Evolutionary conservation across 2,329 filamentous ascomycete species (phyloP).

Genomic region (Cladosporium sp.): DNA sequence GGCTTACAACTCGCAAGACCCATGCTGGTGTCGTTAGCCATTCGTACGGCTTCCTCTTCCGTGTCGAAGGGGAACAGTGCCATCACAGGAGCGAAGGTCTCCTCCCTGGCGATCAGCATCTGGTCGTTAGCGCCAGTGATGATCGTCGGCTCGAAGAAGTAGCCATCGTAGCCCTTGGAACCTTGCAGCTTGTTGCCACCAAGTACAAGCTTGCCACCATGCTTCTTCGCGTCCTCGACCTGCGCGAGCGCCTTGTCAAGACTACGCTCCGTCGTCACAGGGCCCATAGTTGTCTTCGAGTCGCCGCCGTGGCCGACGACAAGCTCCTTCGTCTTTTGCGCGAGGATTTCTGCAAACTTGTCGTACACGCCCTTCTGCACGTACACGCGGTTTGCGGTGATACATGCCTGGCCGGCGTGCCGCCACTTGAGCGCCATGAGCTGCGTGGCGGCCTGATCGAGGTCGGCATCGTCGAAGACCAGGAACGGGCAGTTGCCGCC

Average conservation of each 20-base stretch:
- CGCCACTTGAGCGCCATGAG: constrained; percentile 49
- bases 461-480: constrained; percentile 58
- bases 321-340: constrained; percentile 47
- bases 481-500: constrained; percentile 61
- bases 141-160: constrained; percentile 15
- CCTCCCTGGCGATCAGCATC: constrained; percentile 12
- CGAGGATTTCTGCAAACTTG: constrained; percentile 51
- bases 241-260: constrained; percentile 54
- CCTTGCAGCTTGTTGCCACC: constrained; percentile 11
- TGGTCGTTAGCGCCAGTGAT: constrained; percentile 6
- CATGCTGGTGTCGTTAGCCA: constrained; percentile 47
- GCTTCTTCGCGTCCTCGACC: constrained; percentile 41
- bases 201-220: constrained; percentile 10
- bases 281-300: constrained; percentile 53
- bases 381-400: constrained; percentile 60
- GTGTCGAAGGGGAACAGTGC: constrained; percentile 11
- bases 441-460: constrained; percentile 49
- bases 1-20: constrained; percentile 52
- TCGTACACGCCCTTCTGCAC: constrained; percentile 59
- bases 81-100: constrained; percentile 13
- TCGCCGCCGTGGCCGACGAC: constrained; percentile 57
- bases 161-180: constrained; percentile 15
- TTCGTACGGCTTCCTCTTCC: constrained; percentile 11
- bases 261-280: constrained; percentile 51
- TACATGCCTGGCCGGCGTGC: constrained; percentile 59